Evolutionary conservation across 495 filamentous ascomycete species (phyloP), one percentile per base, ranked within the genome.

Genomic region (Ramalina intermedia): DNA sequence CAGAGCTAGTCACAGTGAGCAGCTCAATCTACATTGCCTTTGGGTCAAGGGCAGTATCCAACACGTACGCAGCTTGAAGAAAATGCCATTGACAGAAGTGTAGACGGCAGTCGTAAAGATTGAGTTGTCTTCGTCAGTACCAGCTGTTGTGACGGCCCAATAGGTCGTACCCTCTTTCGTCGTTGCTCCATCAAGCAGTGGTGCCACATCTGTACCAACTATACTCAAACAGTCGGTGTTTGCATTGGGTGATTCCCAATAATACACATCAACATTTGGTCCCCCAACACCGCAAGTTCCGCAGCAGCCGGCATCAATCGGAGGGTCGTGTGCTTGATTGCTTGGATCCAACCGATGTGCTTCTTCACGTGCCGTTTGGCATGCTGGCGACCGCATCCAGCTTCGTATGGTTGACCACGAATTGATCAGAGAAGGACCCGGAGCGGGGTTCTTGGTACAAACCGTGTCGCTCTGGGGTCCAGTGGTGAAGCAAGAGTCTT

Each of bases 191-290:
- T 39, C 21, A 26, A 50, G 13, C 4, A 20, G 47, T 6, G 41
- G 47, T 21, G 20, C 37, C 16, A 41, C 16, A n/a, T 35, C 36
- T 3, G 36, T 35, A 4, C 37, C 47, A 17, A 50, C 42, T 9
- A 54, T 50, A 23, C 37, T 50, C 21, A 50, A 26, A 24, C 52
- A 50, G 4, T 43, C 43, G 6, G 52, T 55, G 17, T 50, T 42
- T 35, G 29, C 52, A 37, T 41, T 17, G 14, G 52, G 26, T 18
- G 43, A 27, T 14, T 49, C 35, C 52, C 52, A 55, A 35, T 50
- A 50, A 18, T 50, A 55, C 7, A 55, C 38, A 23, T 55, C 48
- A 9, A 55, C 48, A 36, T 50, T 55, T 17, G 41, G 42, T 14
- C 42, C 49, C 4, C 41, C 42, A 20, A 51, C 35, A 4, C 7